A percentile compares a stretch with the other conserved stretches of the same genome.
phyloP scores from a whole-genome alignment of 805 yeast genomes.

The Yarrowia sp. region DNA sequence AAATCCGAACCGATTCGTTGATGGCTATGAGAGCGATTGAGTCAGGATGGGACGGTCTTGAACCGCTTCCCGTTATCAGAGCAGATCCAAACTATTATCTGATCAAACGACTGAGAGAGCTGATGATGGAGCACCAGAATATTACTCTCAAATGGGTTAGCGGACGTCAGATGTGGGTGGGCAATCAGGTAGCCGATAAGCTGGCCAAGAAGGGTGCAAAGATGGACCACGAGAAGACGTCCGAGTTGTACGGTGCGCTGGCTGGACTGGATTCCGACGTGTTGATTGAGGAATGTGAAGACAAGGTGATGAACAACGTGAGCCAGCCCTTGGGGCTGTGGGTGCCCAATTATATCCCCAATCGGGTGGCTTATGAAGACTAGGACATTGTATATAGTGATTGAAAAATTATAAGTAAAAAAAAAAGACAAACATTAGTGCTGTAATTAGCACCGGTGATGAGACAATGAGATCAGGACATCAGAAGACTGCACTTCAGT shows the following conservation, averaged over 20 bases:
- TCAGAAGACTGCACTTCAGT: too few species aligned
- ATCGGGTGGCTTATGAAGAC: too few species aligned
- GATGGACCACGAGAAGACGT: neutral
- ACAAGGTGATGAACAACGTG: too few species aligned
- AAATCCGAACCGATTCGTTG: neutral
- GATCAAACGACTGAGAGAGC: neutral
- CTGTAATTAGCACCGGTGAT: too few species aligned
- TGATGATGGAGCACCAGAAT: constrained; percentile 10
- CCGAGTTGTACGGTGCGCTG: neutral
- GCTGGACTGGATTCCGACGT: too few species aligned
- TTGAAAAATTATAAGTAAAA: too few species aligned
- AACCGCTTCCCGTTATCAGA: neutral
- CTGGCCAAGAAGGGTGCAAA: constrained; percentile 1
- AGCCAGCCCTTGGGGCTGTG: too few species aligned
- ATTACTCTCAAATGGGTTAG: neutral
- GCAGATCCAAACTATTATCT: neutral
- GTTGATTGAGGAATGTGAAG: too few species aligned
- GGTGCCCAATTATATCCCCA: too few species aligned
- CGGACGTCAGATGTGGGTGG: neutral
- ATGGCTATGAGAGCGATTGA: neutral
- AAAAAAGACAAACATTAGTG: too few species aligned
- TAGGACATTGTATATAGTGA: too few species aligned
- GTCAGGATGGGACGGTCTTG: constrained; percentile 6
- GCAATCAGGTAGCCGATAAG: neutral
- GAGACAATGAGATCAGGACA: too few species aligned